A percentile compares a stretch with the other conserved stretches of the same genome.
Conservation (phyloP, 495 filamentous ascomycete species). For the Trypethelium eluteriae region DNA sequence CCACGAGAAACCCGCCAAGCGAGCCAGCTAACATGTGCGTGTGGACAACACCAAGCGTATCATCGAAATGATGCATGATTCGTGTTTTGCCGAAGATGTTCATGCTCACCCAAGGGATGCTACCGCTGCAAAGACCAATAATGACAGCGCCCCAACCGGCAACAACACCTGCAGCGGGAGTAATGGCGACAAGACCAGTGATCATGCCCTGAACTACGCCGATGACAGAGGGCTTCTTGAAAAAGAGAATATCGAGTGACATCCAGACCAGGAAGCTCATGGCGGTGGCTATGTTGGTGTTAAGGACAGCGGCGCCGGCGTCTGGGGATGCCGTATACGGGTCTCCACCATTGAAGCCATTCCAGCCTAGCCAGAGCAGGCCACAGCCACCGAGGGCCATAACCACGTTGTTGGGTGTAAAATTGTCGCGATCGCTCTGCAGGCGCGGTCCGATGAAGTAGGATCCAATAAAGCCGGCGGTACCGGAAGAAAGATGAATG, state of each 20-base stretch:
- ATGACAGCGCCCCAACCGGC: slow-evolving; percentile 51
- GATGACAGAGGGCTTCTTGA: slow-evolving; percentile 46
- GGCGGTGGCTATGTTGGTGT: slow-evolving; percentile 50
- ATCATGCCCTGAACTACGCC: slow-evolving; percentile 50
- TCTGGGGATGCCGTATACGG: slow-evolving; percentile 49
- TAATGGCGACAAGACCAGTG: slow-evolving; percentile 49
- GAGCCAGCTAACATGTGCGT: slow-evolving; percentile 48
- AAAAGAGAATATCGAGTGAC: slow-evolving; percentile 41
- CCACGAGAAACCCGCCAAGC: slow-evolving; percentile 47
- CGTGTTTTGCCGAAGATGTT: slow-evolving; percentile 44
- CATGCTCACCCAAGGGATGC: slow-evolving; percentile 49
- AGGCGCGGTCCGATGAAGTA: slow-evolving; percentile 50
- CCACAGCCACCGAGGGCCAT: slow-evolving; percentile 47
- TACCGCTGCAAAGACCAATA: slow-evolving; percentile 44
- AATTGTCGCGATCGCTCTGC: slow-evolving; percentile 43
- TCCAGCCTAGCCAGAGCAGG: slow-evolving; percentile 54
- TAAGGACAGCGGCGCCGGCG: slow-evolving; percentile 51
- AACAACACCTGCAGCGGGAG: slow-evolving; percentile 49
- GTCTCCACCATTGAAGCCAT: slow-evolving; percentile 53
- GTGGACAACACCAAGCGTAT: slow-evolving; percentile 47
- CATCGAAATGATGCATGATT: slow-evolving; percentile 44
- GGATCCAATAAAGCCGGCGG: slow-evolving; percentile 48
- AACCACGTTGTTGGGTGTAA: slow-evolving; percentile 46
- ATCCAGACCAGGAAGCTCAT: slow-evolving; percentile 47
- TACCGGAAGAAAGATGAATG: slow-evolving; percentile 51